phyloP scores from a whole-genome alignment of 495 filamentous ascomycete genomes.

The Elaphomyces granulatus region DNA sequence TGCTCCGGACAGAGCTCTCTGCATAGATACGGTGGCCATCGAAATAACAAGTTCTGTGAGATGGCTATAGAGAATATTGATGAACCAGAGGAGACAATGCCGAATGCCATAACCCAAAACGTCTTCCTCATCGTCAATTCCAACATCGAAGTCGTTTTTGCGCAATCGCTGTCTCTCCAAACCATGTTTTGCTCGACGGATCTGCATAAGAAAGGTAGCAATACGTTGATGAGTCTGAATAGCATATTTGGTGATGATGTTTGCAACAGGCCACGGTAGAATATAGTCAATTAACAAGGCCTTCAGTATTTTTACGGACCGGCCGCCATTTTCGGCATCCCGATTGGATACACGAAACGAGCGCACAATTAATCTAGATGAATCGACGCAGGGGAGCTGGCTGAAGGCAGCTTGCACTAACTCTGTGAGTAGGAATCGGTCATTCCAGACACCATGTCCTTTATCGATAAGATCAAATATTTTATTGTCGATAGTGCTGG shows the following conservation, averaged over 20 bases:
- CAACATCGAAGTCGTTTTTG: neutral
- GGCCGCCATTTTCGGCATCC: slow-evolving; percentile 8
- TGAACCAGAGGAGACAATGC: slow-evolving; percentile 67
- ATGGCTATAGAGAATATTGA: slow-evolving; percentile 59
- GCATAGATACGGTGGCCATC: slow-evolving; percentile 39
- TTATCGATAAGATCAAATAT: slow-evolving; percentile 69
- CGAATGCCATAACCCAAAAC: slow-evolving; percentile 46
- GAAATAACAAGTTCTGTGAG: slow-evolving; percentile 56
- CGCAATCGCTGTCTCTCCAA: slow-evolving; percentile 42
- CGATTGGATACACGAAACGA: slow-evolving; percentile 11
- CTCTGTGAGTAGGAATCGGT: slow-evolving; percentile 71
- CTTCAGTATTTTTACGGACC: slow-evolving; percentile 38
- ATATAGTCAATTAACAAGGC: slow-evolving; percentile 44
- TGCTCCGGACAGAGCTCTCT: slow-evolving; percentile 37
- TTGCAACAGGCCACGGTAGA: slow-evolving; percentile 76
- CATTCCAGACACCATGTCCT: slow-evolving; percentile 54
- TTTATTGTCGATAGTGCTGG: slow-evolving; percentile 45
- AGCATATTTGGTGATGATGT: slow-evolving; percentile 52
- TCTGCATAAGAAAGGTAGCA: slow-evolving; percentile 64
- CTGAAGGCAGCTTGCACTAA: slow-evolving; percentile 57
- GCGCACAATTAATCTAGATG: slow-evolving; percentile 43
- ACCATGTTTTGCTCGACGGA: slow-evolving; percentile 53
- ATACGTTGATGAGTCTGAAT: slow-evolving; percentile 51
- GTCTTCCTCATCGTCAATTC: slow-evolving; percentile 16
- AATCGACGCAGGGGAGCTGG: slow-evolving; percentile 32